Percentiles rank a stretch among this genome's conserved stretches.
Evolutionary conservation across 1,139 yeast species (phyloP).

Genomic region (Wickerhamomyces sp.): DNA sequence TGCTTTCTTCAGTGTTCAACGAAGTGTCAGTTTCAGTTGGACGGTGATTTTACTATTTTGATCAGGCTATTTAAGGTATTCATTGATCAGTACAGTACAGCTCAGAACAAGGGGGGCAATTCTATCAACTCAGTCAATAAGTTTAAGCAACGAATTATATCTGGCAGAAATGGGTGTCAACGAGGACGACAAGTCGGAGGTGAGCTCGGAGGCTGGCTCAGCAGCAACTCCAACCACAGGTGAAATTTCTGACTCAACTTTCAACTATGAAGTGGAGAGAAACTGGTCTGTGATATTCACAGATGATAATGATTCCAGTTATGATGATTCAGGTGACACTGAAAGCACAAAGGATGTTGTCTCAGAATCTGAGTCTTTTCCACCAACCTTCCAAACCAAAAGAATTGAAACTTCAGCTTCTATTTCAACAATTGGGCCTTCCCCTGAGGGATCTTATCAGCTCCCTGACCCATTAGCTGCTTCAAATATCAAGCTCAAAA

Average conservation of each 20-base stretch:
- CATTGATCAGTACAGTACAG: no score
- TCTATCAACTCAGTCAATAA: not conserved
- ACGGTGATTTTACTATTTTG: no score
- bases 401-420: no score
- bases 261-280: conserved; percentile 16
- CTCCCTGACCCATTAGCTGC: not conserved
- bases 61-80: no score
- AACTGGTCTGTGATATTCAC: conserved; percentile 25
- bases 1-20: no score
- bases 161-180: no score
- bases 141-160: no score
- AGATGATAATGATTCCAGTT: conserved; percentile 24
- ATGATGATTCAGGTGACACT: conserved; percentile 17
- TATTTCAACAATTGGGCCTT: conserved; percentile 10
- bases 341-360: conserved; percentile 5
- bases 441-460: not conserved
- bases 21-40: no score
- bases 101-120: not conserved
- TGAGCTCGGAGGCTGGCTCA: not conserved
- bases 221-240: conserved; percentile 3
- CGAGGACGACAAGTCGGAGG: not conserved
- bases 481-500: not conserved
- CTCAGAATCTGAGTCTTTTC: conserved; percentile 19
- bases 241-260: conserved; percentile 9
- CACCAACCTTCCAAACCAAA: no score